Percentiles rank a stretch among this genome's conserved stretches.
Evolutionary conservation across 2,329 filamentous ascomycete genomes (phyloP).

Genomic region (Ciborinia camelliae): DNA sequence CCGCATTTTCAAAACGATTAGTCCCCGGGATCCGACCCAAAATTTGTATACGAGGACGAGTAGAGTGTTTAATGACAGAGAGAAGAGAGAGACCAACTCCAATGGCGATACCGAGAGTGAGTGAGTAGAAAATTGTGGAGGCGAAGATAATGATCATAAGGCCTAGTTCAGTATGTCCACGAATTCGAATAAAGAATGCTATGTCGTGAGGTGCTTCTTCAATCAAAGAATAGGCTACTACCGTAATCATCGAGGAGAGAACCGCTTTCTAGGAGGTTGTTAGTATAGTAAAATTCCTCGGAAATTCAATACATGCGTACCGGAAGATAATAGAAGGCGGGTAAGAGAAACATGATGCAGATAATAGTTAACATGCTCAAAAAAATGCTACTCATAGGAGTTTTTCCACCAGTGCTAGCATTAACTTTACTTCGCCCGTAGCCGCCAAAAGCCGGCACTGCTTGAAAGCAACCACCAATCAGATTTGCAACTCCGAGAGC

Average conservation of each 20-base stretch:
- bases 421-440: constrained; percentile 97
- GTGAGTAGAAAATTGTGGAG: constrained; percentile 90
- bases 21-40: constrained; percentile 84
- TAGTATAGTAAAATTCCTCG: constrained; percentile 15
- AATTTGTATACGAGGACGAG: constrained; percentile 92
- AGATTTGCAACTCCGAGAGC: constrained; percentile 88
- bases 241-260: constrained; percentile 87
- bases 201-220: constrained; percentile 95
- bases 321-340: constrained; percentile 94
- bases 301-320: constrained; percentile 51
- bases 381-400: constrained; percentile 89
- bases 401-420: constrained; percentile 83
- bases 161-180: constrained; percentile 78
- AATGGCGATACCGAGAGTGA: constrained; percentile 88
- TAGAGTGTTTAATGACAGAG: constrained; percentile 85
- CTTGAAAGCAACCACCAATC: constrained; percentile 88
- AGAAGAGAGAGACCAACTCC: constrained; percentile 89
- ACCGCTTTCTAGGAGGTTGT: constrained; percentile 72
- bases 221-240: constrained; percentile 89
- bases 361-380: constrained; percentile 78
- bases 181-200: constrained; percentile 80
- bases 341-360: constrained; percentile 76
- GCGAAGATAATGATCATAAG: constrained; percentile 90
- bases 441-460: constrained; percentile 88
- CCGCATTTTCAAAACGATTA: constrained; percentile 81